phyloP scores from a whole-genome alignment of 345 rosid genomes.

The Carallia pectinifolia region DNA sequence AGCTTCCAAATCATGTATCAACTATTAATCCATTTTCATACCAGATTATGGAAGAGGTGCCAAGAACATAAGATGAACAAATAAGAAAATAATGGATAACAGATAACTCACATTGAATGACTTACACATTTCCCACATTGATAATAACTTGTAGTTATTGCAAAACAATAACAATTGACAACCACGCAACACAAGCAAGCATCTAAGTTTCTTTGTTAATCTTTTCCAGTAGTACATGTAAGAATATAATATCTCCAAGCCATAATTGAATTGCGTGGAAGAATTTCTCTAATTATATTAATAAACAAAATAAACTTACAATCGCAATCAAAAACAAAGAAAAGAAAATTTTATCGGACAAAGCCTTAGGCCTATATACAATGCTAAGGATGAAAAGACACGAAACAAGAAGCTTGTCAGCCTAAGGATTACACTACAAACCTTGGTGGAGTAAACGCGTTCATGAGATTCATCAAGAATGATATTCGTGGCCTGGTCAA shows the following conservation, averaged over 20 bases:
- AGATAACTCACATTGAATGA: neutral
- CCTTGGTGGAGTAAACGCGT: constrained; percentile 89
- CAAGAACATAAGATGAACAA: neutral
- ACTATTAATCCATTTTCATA: neutral
- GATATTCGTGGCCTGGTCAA: constrained; percentile 89
- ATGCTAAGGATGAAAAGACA: neutral
- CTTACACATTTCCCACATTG: neutral
- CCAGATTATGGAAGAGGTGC: too few species aligned
- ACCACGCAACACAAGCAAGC: too few species aligned
- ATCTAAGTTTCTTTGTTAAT: too few species aligned
- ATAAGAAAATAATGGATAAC: neutral
- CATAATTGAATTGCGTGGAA: too few species aligned
- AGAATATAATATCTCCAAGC: too few species aligned
- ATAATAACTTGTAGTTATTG: neutral
- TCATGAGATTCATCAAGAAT: constrained; percentile 92
- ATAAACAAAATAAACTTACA: too few species aligned
- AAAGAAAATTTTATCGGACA: neutral
- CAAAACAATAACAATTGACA: too few species aligned
- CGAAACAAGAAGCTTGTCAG: neutral
- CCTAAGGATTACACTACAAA: constrained; percentile 13
- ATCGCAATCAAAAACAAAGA: too few species aligned
- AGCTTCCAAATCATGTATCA: neutral
- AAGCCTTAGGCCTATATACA: too few species aligned
- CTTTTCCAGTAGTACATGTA: too few species aligned
- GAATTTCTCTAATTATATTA: too few species aligned